Evolutionary conservation across 768 basidiomycete species (phyloP).

Genomic region (Phylloporus scabripes): DNA sequence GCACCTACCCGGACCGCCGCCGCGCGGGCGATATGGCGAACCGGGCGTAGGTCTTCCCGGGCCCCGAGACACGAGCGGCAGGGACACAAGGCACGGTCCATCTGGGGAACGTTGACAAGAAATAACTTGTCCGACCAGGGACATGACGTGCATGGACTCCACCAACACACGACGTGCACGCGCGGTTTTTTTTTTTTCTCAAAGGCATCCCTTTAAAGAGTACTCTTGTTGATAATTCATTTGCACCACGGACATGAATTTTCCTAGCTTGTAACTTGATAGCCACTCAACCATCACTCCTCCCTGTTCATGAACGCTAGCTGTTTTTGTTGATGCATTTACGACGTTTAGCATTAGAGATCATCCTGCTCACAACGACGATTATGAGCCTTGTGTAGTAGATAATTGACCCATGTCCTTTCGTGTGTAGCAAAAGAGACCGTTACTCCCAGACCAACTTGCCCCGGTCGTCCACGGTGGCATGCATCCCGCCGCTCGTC

Average conservation of each 20-base stretch:
- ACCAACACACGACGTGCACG: neutral
- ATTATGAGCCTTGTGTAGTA: constrained; percentile 14
- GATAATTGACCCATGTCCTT: constrained; percentile 19
- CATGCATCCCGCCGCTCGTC: constrained; percentile 56
- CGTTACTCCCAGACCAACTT: constrained; percentile 51
- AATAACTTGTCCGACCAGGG: neutral
- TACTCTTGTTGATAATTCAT: constrained; percentile 6
- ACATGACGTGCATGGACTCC: neutral
- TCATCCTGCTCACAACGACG: constrained; percentile 9
- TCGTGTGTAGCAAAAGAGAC: neutral
- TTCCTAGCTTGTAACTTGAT: constrained; percentile 6
- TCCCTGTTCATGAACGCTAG: constrained; percentile 6
- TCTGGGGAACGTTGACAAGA: constrained; percentile 23
- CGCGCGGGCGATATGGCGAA: constrained; percentile 34
- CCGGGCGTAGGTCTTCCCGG: constrained; percentile 22
- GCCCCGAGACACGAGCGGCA: constrained; percentile 32
- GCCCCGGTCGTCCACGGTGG: constrained; percentile 50
- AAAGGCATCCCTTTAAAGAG: constrained; percentile 1
- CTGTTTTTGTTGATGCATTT: constrained; percentile 13
- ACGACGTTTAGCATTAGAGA: constrained; percentile 21
- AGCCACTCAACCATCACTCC: constrained; percentile 8
- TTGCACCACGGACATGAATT: constrained; percentile 20
- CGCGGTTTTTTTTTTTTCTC: constrained; percentile 6
- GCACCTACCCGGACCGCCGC: constrained; percentile 30
- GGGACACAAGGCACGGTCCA: constrained; percentile 29